Percentiles rank a stretch among this genome's conserved stretches.
These are phyloP conservation scores for Aspergillus sp. DNA, from an alignment of 2,329 filamentous ascomycete genomes.

Conservation along the genomic window DNA sequence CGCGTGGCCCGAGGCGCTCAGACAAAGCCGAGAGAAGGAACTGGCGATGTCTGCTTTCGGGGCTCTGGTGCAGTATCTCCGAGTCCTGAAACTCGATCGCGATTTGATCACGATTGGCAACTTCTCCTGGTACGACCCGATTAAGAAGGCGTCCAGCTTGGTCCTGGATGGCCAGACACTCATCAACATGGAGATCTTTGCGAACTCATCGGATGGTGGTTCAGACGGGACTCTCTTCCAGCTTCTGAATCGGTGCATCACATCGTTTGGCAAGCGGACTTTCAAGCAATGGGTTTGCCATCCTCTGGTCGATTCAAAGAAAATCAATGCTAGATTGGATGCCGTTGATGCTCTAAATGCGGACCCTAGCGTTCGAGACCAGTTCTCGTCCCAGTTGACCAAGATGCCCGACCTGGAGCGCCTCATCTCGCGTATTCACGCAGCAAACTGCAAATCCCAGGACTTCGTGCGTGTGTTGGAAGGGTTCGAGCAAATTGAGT, in stretches of 20 bases:
- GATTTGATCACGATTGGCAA: constrained; percentile 82
- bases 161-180: constrained; percentile 92
- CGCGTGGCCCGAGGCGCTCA: constrained; percentile 69
- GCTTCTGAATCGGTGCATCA: constrained; percentile 87
- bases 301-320: constrained; percentile 73
- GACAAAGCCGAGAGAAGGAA: constrained; percentile 67
- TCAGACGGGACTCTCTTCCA: constrained; percentile 79
- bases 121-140: constrained; percentile 86
- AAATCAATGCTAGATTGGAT: constrained; percentile 89
- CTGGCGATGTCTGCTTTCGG: constrained; percentile 84
- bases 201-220: constrained; percentile 83
- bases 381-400: constrained; percentile 77
- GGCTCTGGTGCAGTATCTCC: constrained; percentile 78
- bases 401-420: constrained; percentile 93
- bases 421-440: constrained; percentile 88
- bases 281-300: constrained; percentile 98
- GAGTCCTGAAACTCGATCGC: constrained; percentile 77
- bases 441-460: constrained; percentile 76
- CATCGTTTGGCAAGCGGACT: constrained; percentile 91
- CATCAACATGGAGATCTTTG: constrained; percentile 95
- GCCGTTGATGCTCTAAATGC: constrained; percentile 89
- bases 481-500: constrained; percentile 95
- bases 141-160: constrained; percentile 78
- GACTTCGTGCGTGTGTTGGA: constrained; percentile 92
- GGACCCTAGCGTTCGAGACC: constrained; percentile 69